Evolutionary conservation across 83 land plant species (phyloP), one percentile per base, ranked within the genome.

Genomic region (Picea abies): DNA sequence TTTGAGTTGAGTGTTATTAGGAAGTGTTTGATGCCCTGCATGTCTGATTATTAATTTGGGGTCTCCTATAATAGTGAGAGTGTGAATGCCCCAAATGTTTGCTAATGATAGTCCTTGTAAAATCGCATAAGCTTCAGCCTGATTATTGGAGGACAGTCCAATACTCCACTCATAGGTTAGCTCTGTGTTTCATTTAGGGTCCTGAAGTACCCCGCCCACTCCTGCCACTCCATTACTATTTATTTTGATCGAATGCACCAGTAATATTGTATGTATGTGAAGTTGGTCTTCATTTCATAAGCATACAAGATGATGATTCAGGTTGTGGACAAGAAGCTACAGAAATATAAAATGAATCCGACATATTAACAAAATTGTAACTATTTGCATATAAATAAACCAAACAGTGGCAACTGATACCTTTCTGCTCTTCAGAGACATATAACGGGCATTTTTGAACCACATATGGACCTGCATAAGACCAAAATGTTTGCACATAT

Each of bases 381-480:
- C 11, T 79, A 61, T 60, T 11, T 79, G 14, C 62, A 26, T 12
- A 23, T 58, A 60, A 60, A 58, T 6, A 60, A 39, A 56, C 17
- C n/a, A 60, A 58, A 15, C 16, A 5, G 15, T 25, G 1, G 56
- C 37, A 78, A 25, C 6, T 0, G 10, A 67, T 26, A 90, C 94
- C 94, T 90, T 92, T 87, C 92, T 85, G 3, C 56, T 69, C 86
- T 83, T 92, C 8, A 92, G 91, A 60, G 94, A 88, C n/a, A 83
- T 52, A 69, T 92, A 92, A 14, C 92, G 84, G 4, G 94, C 90
- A 84, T 92, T 92, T 76, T 89, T 92, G 84, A 92, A 92, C 94
- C 94, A 92, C 84, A 88, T 92, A 84, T 79, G 86, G 16, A 92
- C 91, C 94, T 92, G 87, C 22, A 84, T 37, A 64, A 63, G 26